phyloP scores from a whole-genome alignment of 1,284 basidiomycete species.

The Moesziomyces sp. region DNA sequence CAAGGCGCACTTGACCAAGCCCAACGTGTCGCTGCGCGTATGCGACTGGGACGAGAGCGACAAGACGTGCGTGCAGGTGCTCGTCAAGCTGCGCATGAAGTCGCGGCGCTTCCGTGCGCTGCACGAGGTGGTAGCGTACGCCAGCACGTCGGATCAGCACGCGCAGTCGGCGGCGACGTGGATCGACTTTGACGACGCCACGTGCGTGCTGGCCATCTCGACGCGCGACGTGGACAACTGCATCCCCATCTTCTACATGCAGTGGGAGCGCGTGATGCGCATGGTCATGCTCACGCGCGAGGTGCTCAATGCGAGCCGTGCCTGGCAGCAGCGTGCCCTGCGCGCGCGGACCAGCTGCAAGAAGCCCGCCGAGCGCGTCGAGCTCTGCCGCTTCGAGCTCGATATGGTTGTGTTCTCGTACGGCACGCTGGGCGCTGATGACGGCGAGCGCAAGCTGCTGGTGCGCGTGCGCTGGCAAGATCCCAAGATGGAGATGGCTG shows the following conservation, averaged over 20 bases:
- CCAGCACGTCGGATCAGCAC: constrained; percentile 70
- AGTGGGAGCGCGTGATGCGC: constrained; percentile 89
- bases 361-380: constrained; percentile 27
- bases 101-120: constrained; percentile 33
- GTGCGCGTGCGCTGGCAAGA: constrained; percentile 49
- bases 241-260: constrained; percentile 85
- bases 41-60: constrained; percentile 89
- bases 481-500: constrained; percentile 28
- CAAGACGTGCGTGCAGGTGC: constrained; percentile 71
- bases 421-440: constrained; percentile 66
- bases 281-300: constrained; percentile 91
- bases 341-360: constrained; percentile 26
- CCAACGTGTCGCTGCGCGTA: constrained; percentile 86
- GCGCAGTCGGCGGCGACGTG: constrained; percentile 79
- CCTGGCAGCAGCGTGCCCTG: constrained; percentile 43
- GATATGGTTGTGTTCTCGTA: constrained; percentile 70
- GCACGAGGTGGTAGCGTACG: constrained; percentile 27
- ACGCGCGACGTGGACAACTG: constrained; percentile 86
- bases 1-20: constrained; percentile 83
- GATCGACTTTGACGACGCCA: constrained; percentile 80
- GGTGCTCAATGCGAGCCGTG: constrained; percentile 66
- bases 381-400: constrained; percentile 20
- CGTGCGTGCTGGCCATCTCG: constrained; percentile 85
- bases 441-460: constrained; percentile 20
- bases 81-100: constrained; percentile 75